Evolutionary conservation across 352 stramenopile species (phyloP).

Genomic region (Pythium sp.): DNA sequence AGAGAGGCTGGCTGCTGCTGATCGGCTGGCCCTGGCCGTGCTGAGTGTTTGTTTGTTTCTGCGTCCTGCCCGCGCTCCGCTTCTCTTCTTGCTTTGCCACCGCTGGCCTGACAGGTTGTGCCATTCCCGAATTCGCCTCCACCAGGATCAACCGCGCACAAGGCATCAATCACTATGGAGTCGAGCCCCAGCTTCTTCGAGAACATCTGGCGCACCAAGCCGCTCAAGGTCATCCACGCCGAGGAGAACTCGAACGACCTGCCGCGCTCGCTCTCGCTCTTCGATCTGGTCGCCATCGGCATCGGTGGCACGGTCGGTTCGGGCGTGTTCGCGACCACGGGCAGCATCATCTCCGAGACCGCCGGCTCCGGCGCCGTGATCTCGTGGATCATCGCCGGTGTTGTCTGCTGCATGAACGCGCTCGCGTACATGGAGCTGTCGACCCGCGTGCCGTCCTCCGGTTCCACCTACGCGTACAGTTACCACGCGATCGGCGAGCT

Average conservation of each 20-base stretch:
- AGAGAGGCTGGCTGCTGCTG: neutral
- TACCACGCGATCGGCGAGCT: conserved; percentile 93
- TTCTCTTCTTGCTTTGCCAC: neutral
- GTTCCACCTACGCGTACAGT: conserved; percentile 91
- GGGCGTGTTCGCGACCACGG: conserved; percentile 89
- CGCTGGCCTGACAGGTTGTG: neutral
- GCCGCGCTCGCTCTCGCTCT: conserved; percentile 68
- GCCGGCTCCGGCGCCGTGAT: conserved; percentile 81
- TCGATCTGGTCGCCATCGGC: conserved; percentile 90
- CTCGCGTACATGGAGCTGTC: conserved; percentile 91
- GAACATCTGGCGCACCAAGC: conserved; percentile 69
- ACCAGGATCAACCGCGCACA: neutral
- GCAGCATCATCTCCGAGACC: conserved; percentile 66
- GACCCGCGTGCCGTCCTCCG: conserved; percentile 83
- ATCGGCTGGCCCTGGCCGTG: neutral
- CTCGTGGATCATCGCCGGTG: conserved; percentile 77
- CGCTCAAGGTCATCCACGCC: conserved; percentile 68
- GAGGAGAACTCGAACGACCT: conserved; percentile 72
- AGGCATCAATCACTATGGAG: conserved; percentile 7
- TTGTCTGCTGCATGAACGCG: conserved; percentile 79
- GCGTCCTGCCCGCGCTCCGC: neutral
- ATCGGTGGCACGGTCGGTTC: conserved; percentile 90
- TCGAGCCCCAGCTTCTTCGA: conserved; percentile 40
- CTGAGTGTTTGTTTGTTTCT: neutral
- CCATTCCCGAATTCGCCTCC: conserved; percentile 14